Percentiles rank a stretch among this genome's conserved stretches.
Evolutionary conservation across 305 asterid genomes (phyloP).

Genomic region (Stenogyne calaminthoides): DNA sequence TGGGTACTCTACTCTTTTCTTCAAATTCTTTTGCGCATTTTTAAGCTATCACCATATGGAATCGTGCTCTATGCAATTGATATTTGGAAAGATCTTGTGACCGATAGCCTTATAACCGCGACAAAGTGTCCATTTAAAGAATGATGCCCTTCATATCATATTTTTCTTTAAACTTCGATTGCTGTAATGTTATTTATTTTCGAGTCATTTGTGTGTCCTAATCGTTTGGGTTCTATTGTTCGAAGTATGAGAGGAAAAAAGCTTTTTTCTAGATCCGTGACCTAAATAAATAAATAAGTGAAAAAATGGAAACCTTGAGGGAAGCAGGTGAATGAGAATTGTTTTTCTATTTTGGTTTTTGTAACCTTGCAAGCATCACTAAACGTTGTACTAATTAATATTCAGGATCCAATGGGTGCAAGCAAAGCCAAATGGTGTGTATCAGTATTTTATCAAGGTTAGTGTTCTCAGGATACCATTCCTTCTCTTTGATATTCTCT

Average conservation of each 20-base stretch:
- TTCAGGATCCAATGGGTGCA: slow-evolving; percentile 76
- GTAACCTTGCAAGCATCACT: slow-evolving; percentile 20
- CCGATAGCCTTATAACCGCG: slow-evolving; percentile 6
- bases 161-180: not conserved
- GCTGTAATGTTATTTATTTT: not conserved
- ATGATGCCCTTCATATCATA: not conserved
- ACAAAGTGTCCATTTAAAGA: not conserved
- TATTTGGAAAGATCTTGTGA: slow-evolving; percentile 14
- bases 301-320: slow-evolving; percentile 19
- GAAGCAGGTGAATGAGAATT: slow-evolving; percentile 10
- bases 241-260: slow-evolving; percentile 4
- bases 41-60: slow-evolving; percentile 6
- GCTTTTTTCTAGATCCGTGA: not conserved
- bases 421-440: slow-evolving; percentile 64
- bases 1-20: slow-evolving; percentile 62
- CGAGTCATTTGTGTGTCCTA: not conserved
- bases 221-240: not conserved
- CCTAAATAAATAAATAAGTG: not conserved
- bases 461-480: slow-evolving; percentile 17
- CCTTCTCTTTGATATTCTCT: not conserved
- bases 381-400: slow-evolving; percentile 3
- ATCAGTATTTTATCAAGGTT: slow-evolving; percentile 90
- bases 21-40: slow-evolving; percentile 19
- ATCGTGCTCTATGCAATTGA: not conserved
- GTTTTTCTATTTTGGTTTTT: not conserved